Base-by-base conservation (phyloP, 495 filamentous ascomycete species). In the Aspergillus mulundensis region DNA sequence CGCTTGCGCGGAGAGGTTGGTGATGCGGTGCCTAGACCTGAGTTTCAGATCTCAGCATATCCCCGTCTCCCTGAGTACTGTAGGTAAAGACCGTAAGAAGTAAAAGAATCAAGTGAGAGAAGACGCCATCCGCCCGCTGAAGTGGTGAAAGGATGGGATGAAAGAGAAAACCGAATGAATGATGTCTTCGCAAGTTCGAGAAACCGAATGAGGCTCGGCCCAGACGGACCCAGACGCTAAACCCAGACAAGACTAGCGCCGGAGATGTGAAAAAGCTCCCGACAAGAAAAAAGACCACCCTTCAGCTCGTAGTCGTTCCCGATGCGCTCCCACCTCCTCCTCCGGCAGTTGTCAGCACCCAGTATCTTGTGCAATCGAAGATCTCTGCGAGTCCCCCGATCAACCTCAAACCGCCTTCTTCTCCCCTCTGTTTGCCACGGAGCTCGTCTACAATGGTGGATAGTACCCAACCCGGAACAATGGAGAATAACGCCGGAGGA, bases 401-500 rank as follows among this genome's bases (percentile, higher is more conserved):
- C 30, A 30, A 30, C 36, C 2, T 12, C 30, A 25, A 41, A 11
- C 54, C 16, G 52, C 24, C 30, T 28, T 23, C 24, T 40, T 28
- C 24, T 54, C 44, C 25, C 36, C 6, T 24, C 24, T 21, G 44
- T 18, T 20, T 32, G 23, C 5, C 46, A 44, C 40, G 44, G 46
- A 11, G 38, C 46, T 10, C 45, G 24, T 18, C 14, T 44, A 30
- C 38, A 14, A 11, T 57, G 46, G 54, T 50, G 23, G 44, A 24
- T 47, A 40, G 21, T 43, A 19, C 25, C 56, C 32, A 7, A 36
- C 5, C 25, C 25, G 25, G 32, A 36, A 62, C 62, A 58, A 76
- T 72, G 73, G 75, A 70, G 64, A 69, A 67, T 71, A 70, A 71
- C 69, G 50, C 56, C 57, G 67, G 58, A 68, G 65, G 66, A 76